Evolutionary conservation across 1,284 basidiomycete species (phyloP).

Genomic region (Ustilago crameri): DNA sequence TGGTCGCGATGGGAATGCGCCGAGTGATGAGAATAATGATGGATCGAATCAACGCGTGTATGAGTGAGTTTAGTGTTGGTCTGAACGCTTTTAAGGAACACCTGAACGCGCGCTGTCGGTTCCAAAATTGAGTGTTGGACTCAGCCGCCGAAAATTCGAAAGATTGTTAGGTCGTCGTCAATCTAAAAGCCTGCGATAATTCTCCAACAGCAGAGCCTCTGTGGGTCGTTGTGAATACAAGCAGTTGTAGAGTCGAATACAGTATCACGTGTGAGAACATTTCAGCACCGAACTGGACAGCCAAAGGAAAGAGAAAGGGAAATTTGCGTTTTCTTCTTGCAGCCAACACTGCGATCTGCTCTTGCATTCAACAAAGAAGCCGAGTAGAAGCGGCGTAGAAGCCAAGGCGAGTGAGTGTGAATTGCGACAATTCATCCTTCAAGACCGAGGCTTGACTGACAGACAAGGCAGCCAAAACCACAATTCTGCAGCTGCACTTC

Average conservation of each 20-base stretch:
- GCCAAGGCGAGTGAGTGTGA: background rate
- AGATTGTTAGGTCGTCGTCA: background rate
- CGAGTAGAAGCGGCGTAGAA: too few relatives aligned
- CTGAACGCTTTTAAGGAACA: background rate
- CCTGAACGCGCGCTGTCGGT: background rate
- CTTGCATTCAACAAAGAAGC: too few relatives aligned
- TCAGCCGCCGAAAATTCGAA: constrained; percentile 1
- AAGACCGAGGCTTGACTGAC: too few relatives aligned
- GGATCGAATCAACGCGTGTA: background rate
- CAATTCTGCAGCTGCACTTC: too few relatives aligned
- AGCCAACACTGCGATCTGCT: too few relatives aligned
- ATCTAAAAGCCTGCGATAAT: too few relatives aligned
- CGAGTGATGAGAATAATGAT: background rate
- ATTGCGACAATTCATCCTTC: too few relatives aligned
- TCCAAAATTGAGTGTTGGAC: constrained; percentile 1
- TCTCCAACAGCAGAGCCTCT: too few relatives aligned
- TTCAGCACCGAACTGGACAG: too few relatives aligned
- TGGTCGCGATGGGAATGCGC: background rate
- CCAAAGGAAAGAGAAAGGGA: background rate
- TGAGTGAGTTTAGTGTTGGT: constrained; percentile 4
- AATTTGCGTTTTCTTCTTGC: too few relatives aligned
- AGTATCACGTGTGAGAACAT: constrained; percentile 2
- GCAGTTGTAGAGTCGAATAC: background rate
- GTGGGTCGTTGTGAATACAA: too few relatives aligned
- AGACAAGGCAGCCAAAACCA: too few relatives aligned